phyloP scores from a whole-genome alignment of 805 yeast species.

The Barnettozyma vustinii region DNA sequence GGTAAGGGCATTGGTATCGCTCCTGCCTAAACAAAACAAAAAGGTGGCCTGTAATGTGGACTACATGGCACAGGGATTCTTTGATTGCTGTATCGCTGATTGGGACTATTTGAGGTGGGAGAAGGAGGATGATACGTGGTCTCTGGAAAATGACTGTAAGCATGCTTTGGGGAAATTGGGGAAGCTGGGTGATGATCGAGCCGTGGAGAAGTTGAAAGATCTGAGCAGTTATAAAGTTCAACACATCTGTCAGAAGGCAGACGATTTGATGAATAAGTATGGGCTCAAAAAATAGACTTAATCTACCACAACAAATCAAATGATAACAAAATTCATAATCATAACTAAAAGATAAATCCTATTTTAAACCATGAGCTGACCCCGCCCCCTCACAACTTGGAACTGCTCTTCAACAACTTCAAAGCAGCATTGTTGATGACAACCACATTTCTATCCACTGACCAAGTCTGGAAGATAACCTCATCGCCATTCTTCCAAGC shows the following conservation, averaged over 20 bases:
- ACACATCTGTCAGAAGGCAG: background rate
- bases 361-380: background rate
- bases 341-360: background rate
- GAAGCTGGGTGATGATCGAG: background rate
- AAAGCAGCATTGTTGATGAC: slow-evolving; percentile 89
- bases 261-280: background rate
- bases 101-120: slow-evolving; percentile 1
- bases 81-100: background rate
- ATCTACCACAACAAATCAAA: background rate
- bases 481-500: slow-evolving; percentile 80
- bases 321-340: background rate
- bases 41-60: background rate
- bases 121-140: slow-evolving; percentile 1
- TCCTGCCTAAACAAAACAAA: background rate
- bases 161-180: slow-evolving; percentile 1
- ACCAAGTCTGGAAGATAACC: slow-evolving; percentile 70
- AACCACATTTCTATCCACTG: slow-evolving; percentile 67
- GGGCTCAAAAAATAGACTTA: too few relatives aligned
- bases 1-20: background rate
- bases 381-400: slow-evolving; percentile 25
- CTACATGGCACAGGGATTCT: background rate
- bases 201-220: background rate
- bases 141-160: slow-evolving; percentile 1
- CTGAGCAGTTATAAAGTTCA: background rate
- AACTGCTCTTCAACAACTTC: slow-evolving; percentile 37